Evolutionary conservation across 1,284 basidiomycete species (phyloP), one percentile per base, ranked within the genome.

Genomic region (Neonothopanus nambi): DNA sequence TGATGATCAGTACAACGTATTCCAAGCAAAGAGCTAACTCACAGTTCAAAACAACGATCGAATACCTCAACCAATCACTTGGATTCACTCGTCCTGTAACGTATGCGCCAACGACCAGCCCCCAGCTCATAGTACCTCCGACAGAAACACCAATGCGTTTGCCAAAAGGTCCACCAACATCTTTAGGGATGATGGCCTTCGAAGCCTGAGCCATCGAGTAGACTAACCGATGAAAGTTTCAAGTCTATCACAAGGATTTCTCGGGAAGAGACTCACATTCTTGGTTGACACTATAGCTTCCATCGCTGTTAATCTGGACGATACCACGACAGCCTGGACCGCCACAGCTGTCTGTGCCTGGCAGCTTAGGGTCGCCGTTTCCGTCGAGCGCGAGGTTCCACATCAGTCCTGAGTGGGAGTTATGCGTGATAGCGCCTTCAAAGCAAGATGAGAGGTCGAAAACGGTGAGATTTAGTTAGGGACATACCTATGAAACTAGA

Each of bases 141-240:
- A 89, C 79, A 26, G 76, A 76, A 5, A 84, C 81, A 3, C 78
- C 81, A 48, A 90, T 83, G 11, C 89, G 78, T 61, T 84, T 73
- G 8, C 81, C 89, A 61, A 75, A 88, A 0, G 87, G 84, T 1
- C 89, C 88, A 2, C 81, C 83, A 0, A 63, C 61, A 49, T 90
- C 88, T 49, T 81, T 79, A 0, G 88, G 89, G 17, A 86, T 70
- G 57, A 87, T 78, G 0, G 85, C 88, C 62, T 87, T 87, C 18
- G 84, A 85, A 0, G 82, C 82, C 54, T 90, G 87, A 1, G 85
- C 86, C 80, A 89, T 85, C 0, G 82, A 68, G 56, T 87, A 90
- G 68, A 85, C 88, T 87, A 57, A 17, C 39, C 24, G 17, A 30
- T 11, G 30, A 43, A 45, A 33, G 39, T 39, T n/a, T n/a, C n/a